Evolutionary conservation across 2,329 filamentous ascomycete genomes (phyloP).

Genomic region (Colletotrichum magnum): DNA sequence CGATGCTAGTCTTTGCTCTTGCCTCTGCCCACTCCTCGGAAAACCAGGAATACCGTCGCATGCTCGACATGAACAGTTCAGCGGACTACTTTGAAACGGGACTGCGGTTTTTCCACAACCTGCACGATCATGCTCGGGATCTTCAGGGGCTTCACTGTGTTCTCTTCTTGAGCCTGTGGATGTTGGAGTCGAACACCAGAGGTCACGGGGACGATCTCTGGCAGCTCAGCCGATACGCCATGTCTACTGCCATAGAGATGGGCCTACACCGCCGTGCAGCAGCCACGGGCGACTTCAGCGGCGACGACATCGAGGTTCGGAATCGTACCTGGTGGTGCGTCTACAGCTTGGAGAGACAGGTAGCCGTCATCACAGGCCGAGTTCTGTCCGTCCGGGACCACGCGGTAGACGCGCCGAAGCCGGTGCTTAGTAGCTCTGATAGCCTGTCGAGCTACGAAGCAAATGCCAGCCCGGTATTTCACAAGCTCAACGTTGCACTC

Average conservation of each 20-base stretch:
- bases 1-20: constrained; percentile 42
- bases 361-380: constrained; percentile 44
- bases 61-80: constrained; percentile 45
- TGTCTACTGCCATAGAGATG: constrained; percentile 46
- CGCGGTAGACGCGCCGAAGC: constrained; percentile 43
- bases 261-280: constrained; percentile 44
- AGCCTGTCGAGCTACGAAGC: constrained; percentile 35
- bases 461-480: constrained; percentile 30
- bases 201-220: constrained; percentile 45
- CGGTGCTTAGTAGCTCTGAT: constrained; percentile 37
- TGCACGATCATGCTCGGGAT: constrained; percentile 42
- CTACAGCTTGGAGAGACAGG: constrained; percentile 44
- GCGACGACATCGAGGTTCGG: constrained; percentile 43
- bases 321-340: constrained; percentile 46
- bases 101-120: constrained; percentile 42
- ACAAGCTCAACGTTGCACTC: constrained; percentile 35
- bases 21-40: constrained; percentile 39
- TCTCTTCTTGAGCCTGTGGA: constrained; percentile 45
- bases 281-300: constrained; percentile 39
- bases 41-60: constrained; percentile 32
- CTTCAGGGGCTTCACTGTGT: constrained; percentile 43
- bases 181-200: constrained; percentile 42
- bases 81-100: constrained; percentile 44
- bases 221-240: constrained; percentile 45
- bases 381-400: constrained; percentile 45